These are phyloP conservation scores for Sporothrix brunneoviolacea DNA, from an alignment of 2,329 filamentous ascomycete species.

Conservation along the genomic window DNA sequence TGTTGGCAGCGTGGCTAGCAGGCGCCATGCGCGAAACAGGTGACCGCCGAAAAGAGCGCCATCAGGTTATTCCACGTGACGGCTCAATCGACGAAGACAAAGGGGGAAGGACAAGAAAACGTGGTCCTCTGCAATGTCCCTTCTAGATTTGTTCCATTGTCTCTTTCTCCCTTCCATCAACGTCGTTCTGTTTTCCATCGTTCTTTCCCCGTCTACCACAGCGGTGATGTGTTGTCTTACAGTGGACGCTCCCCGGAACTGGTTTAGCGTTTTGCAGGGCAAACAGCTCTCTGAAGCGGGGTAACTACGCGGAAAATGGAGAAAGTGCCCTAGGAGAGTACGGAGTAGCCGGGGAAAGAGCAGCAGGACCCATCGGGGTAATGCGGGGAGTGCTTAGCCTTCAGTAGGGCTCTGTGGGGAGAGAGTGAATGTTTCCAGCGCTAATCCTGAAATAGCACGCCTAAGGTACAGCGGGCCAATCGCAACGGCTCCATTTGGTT, in stretches of 20 bases:
- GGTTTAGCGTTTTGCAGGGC: constrained; percentile 3
- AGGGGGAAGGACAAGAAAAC: no score
- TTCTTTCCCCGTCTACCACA: no score
- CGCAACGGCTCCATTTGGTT: not conserved
- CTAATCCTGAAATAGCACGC: not conserved
- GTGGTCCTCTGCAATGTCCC: no score
- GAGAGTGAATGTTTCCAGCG: not conserved
- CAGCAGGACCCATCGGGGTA: not conserved
- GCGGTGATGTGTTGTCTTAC: not conserved
- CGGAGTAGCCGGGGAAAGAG: constrained; percentile 1
- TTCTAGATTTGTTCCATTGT: no score
- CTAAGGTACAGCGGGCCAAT: not conserved
- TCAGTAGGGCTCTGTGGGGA: not conserved
- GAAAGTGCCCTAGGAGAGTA: no score
- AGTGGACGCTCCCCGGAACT: not conserved
- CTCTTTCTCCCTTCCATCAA: no score
- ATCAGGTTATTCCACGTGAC: no score
- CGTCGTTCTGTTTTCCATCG: no score
- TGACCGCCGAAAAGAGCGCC: no score
- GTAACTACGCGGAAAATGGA: constrained; percentile 1
- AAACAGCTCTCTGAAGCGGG: constrained; percentile 1
- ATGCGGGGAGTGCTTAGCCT: constrained; percentile 1
- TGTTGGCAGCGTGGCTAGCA: no score
- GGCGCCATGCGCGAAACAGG: no score
- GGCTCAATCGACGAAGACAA: no score